Evolutionary conservation across 345 rosid species (phyloP), one percentile per base, ranked within the genome.

Genomic region (Adansonia digitata): DNA sequence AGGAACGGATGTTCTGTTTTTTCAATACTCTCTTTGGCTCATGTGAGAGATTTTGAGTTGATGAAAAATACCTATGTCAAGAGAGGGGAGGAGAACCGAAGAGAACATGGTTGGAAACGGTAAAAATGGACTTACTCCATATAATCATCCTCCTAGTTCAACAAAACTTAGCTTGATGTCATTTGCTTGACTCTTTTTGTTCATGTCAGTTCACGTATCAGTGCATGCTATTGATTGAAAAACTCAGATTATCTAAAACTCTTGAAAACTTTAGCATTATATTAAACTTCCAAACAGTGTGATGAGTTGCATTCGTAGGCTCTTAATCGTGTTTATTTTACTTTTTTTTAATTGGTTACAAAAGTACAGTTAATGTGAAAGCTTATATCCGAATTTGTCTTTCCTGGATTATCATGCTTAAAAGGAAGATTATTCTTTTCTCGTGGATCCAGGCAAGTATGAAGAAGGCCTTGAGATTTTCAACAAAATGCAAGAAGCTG

Each of bases 401-500:
- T 53, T 64, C 53, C 34, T 74, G 73, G 71, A 74, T 17, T 69
- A 22, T 74, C 53, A 65, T 65, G 63, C 73, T 20, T 52, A 56
- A 73, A 48, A 29, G 62, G 64, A 43, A 52, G 61, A 64, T 77
- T 71, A n/a, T 61, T 68, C 55, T 80, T 29, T 77, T 72, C n/a
- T 71, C 63, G 66, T 80, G 84, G 62, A 78, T 76, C 71, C 76
- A 93, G 98, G 92, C 5, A 94, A 89, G 80, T 84, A 79, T 46
- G 82, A 81, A 75, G 94, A 89, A 78, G 91, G 95, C 45, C 81
- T 89, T 2, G 89, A 88, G 48, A 90, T 92, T 67, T 94, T 92
- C 81, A 78, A 66, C 77, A 86, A 82, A 74, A 94, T 92, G 97
- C 97, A 89, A 84, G 97, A 90, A 48, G 88, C 88, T 11, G 88